Conservation (phyloP, 345 rosid species). For the Eucalyptus brandiana region DNA sequence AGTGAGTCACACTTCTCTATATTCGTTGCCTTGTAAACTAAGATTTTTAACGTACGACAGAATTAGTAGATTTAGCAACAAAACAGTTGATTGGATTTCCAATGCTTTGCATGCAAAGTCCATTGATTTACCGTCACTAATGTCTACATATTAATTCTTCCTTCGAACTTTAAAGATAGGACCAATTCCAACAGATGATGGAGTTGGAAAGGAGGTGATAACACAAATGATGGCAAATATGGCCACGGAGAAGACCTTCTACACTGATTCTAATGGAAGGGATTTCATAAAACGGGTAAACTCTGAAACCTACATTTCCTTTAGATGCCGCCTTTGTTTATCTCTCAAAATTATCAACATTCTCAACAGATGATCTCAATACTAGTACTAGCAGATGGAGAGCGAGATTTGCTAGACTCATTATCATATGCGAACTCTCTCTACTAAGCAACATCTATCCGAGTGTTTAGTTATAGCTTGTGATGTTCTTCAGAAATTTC, state of each 20-base stretch:
- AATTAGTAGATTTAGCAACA: not conserved
- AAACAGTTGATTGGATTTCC: not conserved
- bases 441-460: not conserved
- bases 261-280: conserved; percentile 80
- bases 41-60: not conserved
- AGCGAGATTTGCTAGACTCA: not conserved
- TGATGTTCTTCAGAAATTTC: not conserved
- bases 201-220: conserved; percentile 72
- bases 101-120: not conserved
- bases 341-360: not conserved
- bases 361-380: not conserved
- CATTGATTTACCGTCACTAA: not conserved
- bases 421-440: not conserved
- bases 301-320: not conserved
- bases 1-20: conserved; percentile 19
- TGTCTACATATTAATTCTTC: not conserved
- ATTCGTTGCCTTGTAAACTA: not conserved
- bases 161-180: conserved; percentile 42
- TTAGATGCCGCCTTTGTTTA: not conserved
- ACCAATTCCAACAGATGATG: conserved; percentile 41
- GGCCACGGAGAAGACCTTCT: conserved; percentile 54
- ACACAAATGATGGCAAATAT: conserved; percentile 61
- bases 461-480: not conserved
- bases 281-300: conserved; percentile 86
- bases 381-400: not conserved